phyloP scores from a whole-genome alignment of 176 grass and related monocot species.

The bread wheat (Triticum aestivum) region DNA sequence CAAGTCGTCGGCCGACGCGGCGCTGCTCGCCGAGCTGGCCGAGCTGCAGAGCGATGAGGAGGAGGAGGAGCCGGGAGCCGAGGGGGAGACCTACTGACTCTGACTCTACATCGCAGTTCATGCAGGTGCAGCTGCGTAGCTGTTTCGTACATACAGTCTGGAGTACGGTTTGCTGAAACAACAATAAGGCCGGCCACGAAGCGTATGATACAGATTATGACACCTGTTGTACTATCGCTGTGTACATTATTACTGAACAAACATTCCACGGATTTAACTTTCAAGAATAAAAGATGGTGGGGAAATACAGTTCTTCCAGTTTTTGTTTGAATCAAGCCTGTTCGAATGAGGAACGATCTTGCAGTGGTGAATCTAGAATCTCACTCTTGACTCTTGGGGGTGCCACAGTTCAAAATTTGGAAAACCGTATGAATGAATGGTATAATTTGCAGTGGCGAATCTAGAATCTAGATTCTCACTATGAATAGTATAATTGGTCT shows the following conservation, averaged over 20 bases:
- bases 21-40: slow-evolving; percentile 47
- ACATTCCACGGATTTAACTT: not conserved
- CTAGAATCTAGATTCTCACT: too few relatives aligned
- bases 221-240: not conserved
- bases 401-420: too few relatives aligned
- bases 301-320: not conserved
- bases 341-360: not conserved
- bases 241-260: not conserved
- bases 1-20: slow-evolving; percentile 19
- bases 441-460: too few relatives aligned
- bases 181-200: not conserved
- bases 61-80: slow-evolving; percentile 46
- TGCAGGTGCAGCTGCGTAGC: not conserved
- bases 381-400: too few relatives aligned
- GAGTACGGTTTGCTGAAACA: not conserved
- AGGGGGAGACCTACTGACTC: slow-evolving; percentile 36
- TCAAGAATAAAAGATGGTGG: not conserved
- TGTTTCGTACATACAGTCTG: not conserved
- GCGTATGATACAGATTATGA: not conserved
- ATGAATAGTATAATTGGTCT: too few relatives aligned
- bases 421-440: too few relatives aligned
- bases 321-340: not conserved
- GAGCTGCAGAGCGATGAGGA: slow-evolving; percentile 51
- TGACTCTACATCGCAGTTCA: not conserved
- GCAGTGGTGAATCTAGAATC: too few relatives aligned